Percentiles rank a stretch among this genome's conserved stretches.
phyloP scores from a whole-genome alignment of 2,329 filamentous ascomycete genomes.

The Fonsecaea nubica region DNA sequence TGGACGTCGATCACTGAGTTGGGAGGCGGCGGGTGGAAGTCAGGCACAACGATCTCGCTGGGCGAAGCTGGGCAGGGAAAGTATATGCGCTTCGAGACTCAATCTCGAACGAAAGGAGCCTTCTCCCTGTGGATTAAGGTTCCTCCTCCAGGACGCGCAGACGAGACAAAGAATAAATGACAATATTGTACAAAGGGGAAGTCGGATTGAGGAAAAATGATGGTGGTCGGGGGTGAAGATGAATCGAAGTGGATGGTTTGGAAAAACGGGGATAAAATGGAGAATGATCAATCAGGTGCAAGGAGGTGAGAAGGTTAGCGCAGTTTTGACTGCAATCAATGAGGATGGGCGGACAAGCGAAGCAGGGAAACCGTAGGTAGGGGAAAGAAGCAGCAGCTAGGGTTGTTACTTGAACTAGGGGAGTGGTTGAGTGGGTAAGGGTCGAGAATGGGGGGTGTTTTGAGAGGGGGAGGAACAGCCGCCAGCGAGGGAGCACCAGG shows the following conservation, averaged over 20 bases:
- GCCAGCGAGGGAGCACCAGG: background rate
- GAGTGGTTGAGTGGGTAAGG: background rate
- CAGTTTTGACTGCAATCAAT: slow-evolving; percentile 16
- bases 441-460: background rate
- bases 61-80: slow-evolving; percentile 8
- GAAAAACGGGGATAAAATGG: slow-evolving; percentile 12
- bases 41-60: slow-evolving; percentile 19
- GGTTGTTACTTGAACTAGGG: background rate
- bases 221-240: slow-evolving; percentile 21
- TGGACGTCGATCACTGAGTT: slow-evolving; percentile 34
- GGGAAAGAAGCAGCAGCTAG: slow-evolving; percentile 2
- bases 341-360: slow-evolving; percentile 16
- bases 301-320: slow-evolving; percentile 11
- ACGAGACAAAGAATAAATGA: slow-evolving; percentile 18
- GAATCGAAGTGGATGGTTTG: slow-evolving; percentile 13
- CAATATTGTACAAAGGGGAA: slow-evolving; percentile 24
- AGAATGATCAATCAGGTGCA: slow-evolving; percentile 8
- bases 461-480: background rate
- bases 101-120: slow-evolving; percentile 5
- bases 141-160: slow-evolving; percentile 2
- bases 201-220: slow-evolving; percentile 6
- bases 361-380: slow-evolving; percentile 10
- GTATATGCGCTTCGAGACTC: background rate
- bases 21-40: slow-evolving; percentile 22
- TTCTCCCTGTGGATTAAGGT: slow-evolving; percentile 7